These are phyloP conservation scores for Stagonosporopsis cucurbitacearum DNA, from an alignment of 2,329 filamentous ascomycete species.

Conservation along the genomic window DNA sequence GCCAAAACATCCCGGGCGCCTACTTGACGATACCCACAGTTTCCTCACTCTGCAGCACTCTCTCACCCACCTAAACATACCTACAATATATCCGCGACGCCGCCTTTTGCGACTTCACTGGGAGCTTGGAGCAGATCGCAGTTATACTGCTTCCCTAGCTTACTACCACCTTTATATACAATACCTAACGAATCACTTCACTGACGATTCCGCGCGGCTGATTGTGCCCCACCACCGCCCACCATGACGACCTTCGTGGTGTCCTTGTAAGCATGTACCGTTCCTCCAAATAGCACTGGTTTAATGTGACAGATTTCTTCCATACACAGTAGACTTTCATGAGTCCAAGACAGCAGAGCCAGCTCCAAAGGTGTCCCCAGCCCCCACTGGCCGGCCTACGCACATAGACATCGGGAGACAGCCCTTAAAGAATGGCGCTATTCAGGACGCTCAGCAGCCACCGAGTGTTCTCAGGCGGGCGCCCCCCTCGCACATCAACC, in stretches of 20 bases:
- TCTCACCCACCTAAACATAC: neutral
- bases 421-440: conserved; percentile 51
- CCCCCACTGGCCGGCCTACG: conserved; percentile 30
- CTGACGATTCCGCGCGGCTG: conserved; percentile 11
- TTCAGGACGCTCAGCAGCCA: conserved; percentile 34
- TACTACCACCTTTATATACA: conserved; percentile 1
- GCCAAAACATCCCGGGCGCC: conserved; percentile 8
- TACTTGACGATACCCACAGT: conserved; percentile 16
- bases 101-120: conserved; percentile 11
- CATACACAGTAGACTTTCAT: conserved; percentile 86
- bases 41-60: conserved; percentile 7
- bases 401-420: conserved; percentile 53
- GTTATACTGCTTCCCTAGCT: neutral
- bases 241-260: conserved; percentile 67
- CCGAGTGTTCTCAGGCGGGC: conserved; percentile 51
- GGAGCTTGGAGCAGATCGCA: conserved; percentile 4
- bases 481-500: conserved; percentile 31
- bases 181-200: conserved; percentile 11
- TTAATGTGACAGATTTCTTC: conserved; percentile 72
- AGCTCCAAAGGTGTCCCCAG: conserved; percentile 25
- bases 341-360: conserved; percentile 55
- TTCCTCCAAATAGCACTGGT: neutral
- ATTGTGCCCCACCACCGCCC: conserved; percentile 17
- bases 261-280: conserved; percentile 58
- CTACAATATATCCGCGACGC: conserved; percentile 3